Evolutionary conservation across 306 rosid species (phyloP).

Genomic region (Prunus salicina): DNA sequence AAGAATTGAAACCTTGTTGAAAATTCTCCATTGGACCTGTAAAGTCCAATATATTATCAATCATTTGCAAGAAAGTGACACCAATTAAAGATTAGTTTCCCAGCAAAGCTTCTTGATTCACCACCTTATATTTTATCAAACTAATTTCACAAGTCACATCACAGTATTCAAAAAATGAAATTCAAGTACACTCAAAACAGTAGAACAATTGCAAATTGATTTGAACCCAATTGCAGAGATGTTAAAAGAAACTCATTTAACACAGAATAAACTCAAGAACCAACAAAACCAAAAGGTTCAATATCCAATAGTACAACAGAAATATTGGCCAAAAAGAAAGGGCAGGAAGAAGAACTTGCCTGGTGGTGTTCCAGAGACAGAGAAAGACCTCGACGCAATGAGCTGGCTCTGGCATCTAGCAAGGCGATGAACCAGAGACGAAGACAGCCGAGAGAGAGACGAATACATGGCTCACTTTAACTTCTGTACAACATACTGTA

Average conservation of each 20-base stretch:
- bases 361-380: slow-evolving; percentile 9
- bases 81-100: background rate
- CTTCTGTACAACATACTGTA: too few species aligned
- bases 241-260: background rate
- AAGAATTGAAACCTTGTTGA: slow-evolving; percentile 4
- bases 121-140: background rate
- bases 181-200: background rate
- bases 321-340: too few species aligned
- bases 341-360: background rate
- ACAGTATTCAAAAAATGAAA: background rate
- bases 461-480: slow-evolving; percentile 19
- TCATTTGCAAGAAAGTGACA: background rate
- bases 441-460: slow-evolving; percentile 18
- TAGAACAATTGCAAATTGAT: background rate
- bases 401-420: slow-evolving; percentile 3
- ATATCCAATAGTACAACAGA: background rate
- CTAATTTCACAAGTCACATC: background rate
- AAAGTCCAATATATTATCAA: background rate
- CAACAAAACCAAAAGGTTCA: background rate
- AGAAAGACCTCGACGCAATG: slow-evolving; percentile 19
- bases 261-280: background rate
- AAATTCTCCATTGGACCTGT: background rate
- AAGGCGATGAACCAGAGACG: slow-evolving; percentile 13
- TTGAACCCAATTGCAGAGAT: background rate
- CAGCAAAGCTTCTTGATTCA: background rate